Percentiles rank a stretch among this genome's conserved stretches.
Evolutionary conservation across 2,329 filamentous ascomycete genomes (phyloP).

Genomic region (Plectosphaerella sp.): DNA sequence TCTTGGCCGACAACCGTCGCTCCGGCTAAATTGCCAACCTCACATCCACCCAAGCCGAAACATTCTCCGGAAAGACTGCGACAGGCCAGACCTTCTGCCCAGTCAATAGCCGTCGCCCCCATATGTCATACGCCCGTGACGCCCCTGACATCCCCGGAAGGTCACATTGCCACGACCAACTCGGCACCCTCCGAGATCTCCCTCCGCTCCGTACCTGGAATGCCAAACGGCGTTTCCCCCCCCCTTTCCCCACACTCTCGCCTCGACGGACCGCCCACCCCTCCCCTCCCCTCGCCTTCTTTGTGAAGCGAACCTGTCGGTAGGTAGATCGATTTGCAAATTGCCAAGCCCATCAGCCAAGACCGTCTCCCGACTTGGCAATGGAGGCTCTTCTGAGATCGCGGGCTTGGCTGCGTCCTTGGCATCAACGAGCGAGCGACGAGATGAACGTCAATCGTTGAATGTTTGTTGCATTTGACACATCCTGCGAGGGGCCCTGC

Average conservation of each 20-base stretch:
- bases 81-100: slow-evolving; percentile 14
- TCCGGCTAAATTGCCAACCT: neutral
- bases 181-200: neutral
- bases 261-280: neutral
- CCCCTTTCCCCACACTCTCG: neutral
- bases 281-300: too few relatives aligned
- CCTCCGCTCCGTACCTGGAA: neutral
- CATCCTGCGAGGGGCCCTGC: neutral
- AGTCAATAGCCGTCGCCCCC: neutral
- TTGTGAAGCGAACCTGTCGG: neutral
- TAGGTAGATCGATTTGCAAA: neutral
- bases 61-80: neutral
- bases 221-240: too few relatives aligned
- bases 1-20: too few relatives aligned
- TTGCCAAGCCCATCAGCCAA: neutral
- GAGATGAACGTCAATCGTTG: neutral
- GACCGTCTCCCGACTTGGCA: neutral
- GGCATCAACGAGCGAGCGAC: neutral
- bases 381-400: neutral
- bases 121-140: neutral
- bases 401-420: neutral
- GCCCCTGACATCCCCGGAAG: neutral
- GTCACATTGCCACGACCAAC: neutral
- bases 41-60: neutral
- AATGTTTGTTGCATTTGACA: neutral